phyloP scores from a whole-genome alignment of 495 filamentous ascomycete species.

The Aspergillus heteromorphus region DNA sequence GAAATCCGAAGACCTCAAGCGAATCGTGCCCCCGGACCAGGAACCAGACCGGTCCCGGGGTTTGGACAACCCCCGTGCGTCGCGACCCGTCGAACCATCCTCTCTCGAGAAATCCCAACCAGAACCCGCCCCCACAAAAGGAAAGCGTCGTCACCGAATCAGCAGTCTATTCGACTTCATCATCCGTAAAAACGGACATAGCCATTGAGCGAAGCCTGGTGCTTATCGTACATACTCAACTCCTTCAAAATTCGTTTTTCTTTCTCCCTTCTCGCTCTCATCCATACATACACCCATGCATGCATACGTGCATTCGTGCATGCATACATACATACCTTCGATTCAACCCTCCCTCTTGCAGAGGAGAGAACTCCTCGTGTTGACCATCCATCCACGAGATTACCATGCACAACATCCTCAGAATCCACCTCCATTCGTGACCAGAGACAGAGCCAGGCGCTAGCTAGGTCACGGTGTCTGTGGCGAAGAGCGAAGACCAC shows the following conservation, averaged over 20 bases:
- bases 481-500: too few species aligned
- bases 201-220: slow-evolving; percentile 14
- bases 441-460: too few species aligned
- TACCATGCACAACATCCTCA: not conserved
- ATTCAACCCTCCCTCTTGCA: slow-evolving; percentile 6
- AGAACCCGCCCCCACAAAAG: slow-evolving; percentile 10
- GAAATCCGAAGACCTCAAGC: slow-evolving; percentile 3
- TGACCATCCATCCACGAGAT: not conserved
- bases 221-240: not conserved
- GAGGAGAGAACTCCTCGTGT: not conserved
- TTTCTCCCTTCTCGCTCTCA: not conserved
- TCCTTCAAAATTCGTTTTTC: not conserved
- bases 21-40: not conserved
- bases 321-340: not conserved
- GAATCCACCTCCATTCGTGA: too few species aligned
- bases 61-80: not conserved
- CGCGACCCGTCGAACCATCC: not conserved
- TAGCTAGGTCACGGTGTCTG: too few species aligned
- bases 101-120: not conserved
- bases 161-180: slow-evolving; percentile 22
- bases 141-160: slow-evolving; percentile 18
- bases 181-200: slow-evolving; percentile 10
- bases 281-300: too few species aligned
- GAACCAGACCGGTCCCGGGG: not conserved
- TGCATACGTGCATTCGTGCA: too few species aligned